Evolutionary conservation across 1,284 basidiomycete genomes (phyloP), one percentile per base, ranked within the genome.

Genomic region (Inonotus obliquus): DNA sequence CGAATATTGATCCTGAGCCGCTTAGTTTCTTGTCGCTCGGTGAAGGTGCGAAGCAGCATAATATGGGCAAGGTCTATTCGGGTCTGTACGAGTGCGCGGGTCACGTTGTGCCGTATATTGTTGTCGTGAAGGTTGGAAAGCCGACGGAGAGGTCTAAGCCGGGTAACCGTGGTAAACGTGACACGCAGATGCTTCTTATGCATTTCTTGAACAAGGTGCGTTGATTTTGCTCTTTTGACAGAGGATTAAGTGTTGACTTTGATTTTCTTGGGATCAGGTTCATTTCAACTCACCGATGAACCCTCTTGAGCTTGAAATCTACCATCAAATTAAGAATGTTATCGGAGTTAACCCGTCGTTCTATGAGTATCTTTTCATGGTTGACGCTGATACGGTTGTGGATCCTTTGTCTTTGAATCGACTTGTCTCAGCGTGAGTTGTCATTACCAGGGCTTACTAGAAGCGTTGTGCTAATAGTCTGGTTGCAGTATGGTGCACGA

Each of bases 301-400:
- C 70, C 97, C 96, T 0, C 77, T 97, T 65, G 96, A 99, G 76
- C 79, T 99, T 57, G 96, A 99, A 78, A 93, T 99, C 74, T 98
- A 96, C 72, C 97, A 99, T 73, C 96, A 99, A 76, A 96, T 99
- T 82, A 94, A 97, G 83, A 98, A 99, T 72, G 94, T 99, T 59
- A 98, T 99, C 68, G 96, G 96, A 74, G 94, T 99, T 69, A 96
- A 99, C 74, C 96, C 96, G 9, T 89, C 93, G 0, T 98, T 98
- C 78, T 99, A 98, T 77, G 96, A 98, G 75, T 98, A 98, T 72
- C 73, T 97, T 65, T 92, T 99, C 80, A 96, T 91, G 76, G 89
- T 99, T 53, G 96, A 99, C 77, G 96, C 96, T 65, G 96, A 99
- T 84, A 99, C 97, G 0, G 92, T 89, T 23, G 94, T 96, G 37